Evolutionary conservation across 805 yeast genomes (phyloP).

Genomic region (Saccharomycopsis fermentans): DNA sequence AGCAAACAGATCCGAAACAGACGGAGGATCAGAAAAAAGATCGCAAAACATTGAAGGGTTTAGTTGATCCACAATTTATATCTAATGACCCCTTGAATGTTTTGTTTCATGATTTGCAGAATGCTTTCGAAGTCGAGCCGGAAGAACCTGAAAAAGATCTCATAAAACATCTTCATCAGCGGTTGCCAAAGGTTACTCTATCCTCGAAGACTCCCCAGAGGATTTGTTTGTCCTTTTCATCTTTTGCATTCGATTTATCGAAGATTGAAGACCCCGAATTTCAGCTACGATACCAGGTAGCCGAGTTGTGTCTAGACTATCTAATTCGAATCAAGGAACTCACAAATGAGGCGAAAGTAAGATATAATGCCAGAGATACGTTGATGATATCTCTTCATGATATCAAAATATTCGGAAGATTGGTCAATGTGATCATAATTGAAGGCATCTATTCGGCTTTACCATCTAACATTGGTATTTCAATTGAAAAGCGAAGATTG

Average conservation of each 20-base stretch:
- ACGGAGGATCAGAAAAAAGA: too few relatives aligned
- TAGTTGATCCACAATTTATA: constrained; percentile 21
- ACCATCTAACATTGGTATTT: constrained; percentile 48
- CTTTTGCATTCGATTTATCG: background rate
- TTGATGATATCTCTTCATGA: constrained; percentile 75
- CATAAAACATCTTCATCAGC: background rate
- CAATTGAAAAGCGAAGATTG: constrained; percentile 48
- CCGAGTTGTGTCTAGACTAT: constrained; percentile 29
- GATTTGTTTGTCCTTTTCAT: background rate
- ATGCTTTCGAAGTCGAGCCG: constrained; percentile 7
- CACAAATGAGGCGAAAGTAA: constrained; percentile 24
- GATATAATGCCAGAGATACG: constrained; percentile 27
- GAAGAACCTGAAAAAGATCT: background rate
- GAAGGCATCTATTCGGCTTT: constrained; percentile 64
- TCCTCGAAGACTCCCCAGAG: background rate
- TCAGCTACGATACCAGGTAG: constrained; percentile 22
- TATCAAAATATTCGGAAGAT: constrained; percentile 58
- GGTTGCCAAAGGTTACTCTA: background rate
- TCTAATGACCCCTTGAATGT: constrained; percentile 27
- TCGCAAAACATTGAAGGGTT: constrained; percentile 9
- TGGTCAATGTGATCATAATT: constrained; percentile 54
- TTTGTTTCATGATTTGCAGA: constrained; percentile 24
- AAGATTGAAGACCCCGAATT: background rate
- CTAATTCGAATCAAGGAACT: constrained; percentile 32
- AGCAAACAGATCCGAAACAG: too few relatives aligned